Evolutionary conservation across 2,329 filamentous ascomycete species (phyloP), one percentile per base, ranked within the genome.

Genomic region (Aureobasidium sp.): DNA sequence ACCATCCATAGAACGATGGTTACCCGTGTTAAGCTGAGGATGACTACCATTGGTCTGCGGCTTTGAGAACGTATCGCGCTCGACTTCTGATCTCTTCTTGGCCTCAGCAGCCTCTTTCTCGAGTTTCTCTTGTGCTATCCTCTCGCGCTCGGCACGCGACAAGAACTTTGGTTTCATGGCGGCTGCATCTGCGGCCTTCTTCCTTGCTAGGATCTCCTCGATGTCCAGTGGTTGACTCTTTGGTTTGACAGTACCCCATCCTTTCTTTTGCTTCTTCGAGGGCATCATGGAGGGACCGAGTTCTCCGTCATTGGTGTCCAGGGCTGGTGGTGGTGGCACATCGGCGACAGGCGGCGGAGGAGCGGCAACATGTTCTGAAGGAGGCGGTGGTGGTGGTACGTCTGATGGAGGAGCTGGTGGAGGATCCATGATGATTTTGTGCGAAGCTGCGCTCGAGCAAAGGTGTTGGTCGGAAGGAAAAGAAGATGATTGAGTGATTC

Each of bases 91-190:
- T 66, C 79, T 81, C 59, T 76, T 81, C 70, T 83, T 82, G 29
- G 82, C 80, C 51, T 86, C 84, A 64, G 88, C 84, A 1, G 85
- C 82, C 70, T 93, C 88, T 66, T 90, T 89, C 41, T 82, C 81
- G 53, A 87, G 82, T 74, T 91, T 91, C 71, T 95, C 89, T 17
- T 90, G 80, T 34, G 90, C 91, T 29, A 95, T 75, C 64, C 86
- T 84, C 72, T 96, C 91, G 61, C 92, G 84, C 73, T 96, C 84
- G 36, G 88, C 87, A 78, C 89, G 94, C 5, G 89, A 88, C 26
- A 96, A 78, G 72, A 95, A 96, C 73, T 90, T 92, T 5, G 92
- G 92, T 80, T 94, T 96, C 61, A 90, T 84, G 10, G 90, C 88
- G 17, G 88, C 90, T 39, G 88, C 89, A 75, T 94, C 90, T 32